These are phyloP conservation scores for Cystobasidium tubakii DNA, from an alignment of 768 basidiomycete genomes.

Conservation along the genomic window DNA sequence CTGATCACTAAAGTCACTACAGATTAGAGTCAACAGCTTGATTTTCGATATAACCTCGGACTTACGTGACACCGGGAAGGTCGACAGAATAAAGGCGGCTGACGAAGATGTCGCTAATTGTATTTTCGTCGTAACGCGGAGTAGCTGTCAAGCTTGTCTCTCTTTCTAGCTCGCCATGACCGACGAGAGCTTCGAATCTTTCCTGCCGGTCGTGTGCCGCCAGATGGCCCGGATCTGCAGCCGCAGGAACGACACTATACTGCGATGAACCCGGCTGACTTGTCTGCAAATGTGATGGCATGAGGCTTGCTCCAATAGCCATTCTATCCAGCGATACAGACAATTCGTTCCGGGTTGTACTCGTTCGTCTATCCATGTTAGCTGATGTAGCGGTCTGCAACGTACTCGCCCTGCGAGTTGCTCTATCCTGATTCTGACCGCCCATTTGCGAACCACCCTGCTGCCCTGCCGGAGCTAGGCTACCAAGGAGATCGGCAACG, in stretches of 20 bases:
- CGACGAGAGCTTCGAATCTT: background rate
- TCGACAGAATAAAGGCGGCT: background rate
- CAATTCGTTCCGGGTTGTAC: conserved; percentile 28
- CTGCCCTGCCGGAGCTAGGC: background rate
- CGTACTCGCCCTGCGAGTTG: background rate
- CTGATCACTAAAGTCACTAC: background rate
- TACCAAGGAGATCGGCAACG: conserved; percentile 21
- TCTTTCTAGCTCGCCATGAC: conserved; percentile 30
- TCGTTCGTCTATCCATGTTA: conserved; percentile 19
- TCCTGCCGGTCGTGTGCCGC: background rate
- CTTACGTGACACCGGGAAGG: background rate
- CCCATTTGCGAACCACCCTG: background rate
- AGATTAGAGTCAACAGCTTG: background rate
- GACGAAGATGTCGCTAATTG: background rate
- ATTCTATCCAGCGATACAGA: conserved; percentile 25
- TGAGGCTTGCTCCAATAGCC: conserved; percentile 13
- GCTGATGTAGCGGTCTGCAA: background rate
- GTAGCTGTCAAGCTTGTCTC: conserved; percentile 6
- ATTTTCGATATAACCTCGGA: background rate
- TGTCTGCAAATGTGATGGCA: background rate
- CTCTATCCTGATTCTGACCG: background rate
- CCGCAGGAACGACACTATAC: background rate
- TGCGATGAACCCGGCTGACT: background rate
- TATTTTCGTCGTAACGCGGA: background rate
- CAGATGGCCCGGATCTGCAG: conserved; percentile 23